Percentiles rank a stretch among this genome's conserved stretches.
These are phyloP conservation scores for Sugiyamaella japonica DNA, from an alignment of 1,139 yeast species.

Conservation along the genomic window DNA sequence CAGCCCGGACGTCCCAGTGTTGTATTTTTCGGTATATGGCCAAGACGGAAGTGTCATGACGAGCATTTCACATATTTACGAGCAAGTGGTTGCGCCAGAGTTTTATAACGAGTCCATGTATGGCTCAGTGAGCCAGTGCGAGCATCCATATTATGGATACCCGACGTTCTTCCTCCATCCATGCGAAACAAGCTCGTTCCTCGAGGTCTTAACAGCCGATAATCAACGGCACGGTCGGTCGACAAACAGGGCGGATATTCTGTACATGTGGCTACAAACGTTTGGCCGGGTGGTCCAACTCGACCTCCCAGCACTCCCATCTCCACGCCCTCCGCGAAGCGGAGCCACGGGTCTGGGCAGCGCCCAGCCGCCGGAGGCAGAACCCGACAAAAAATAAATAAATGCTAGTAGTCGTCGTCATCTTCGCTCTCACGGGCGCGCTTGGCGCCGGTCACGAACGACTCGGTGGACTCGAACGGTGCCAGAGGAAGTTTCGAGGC, in stretches of 20 bases:
- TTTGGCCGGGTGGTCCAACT: constrained; percentile 32
- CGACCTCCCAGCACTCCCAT: constrained; percentile 9
- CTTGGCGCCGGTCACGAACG: constrained; percentile 5
- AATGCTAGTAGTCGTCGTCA: constrained; percentile 16
- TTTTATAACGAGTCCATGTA: constrained; percentile 13
- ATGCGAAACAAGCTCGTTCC: constrained; percentile 36
- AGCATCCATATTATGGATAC: constrained; percentile 38
- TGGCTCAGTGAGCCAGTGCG: constrained; percentile 35
- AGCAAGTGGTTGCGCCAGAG: constrained; percentile 24
- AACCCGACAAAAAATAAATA: neutral
- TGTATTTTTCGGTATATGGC: constrained; percentile 33
- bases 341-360: constrained; percentile 3
- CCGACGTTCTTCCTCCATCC: constrained; percentile 44
- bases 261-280: constrained; percentile 33
- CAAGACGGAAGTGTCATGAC: constrained; percentile 25
- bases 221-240: neutral
- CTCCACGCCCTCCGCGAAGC: constrained; percentile 1
- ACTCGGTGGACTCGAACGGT: constrained; percentile 22
- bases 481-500: constrained; percentile 26
- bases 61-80: constrained; percentile 24
- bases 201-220: neutral
- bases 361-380: constrained; percentile 6
- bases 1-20: constrained; percentile 37
- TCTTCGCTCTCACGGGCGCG: constrained; percentile 25
- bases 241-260: constrained; percentile 1